phyloP scores from a whole-genome alignment of 1,284 basidiomycete species.

The Puccinia triticina region DNA sequence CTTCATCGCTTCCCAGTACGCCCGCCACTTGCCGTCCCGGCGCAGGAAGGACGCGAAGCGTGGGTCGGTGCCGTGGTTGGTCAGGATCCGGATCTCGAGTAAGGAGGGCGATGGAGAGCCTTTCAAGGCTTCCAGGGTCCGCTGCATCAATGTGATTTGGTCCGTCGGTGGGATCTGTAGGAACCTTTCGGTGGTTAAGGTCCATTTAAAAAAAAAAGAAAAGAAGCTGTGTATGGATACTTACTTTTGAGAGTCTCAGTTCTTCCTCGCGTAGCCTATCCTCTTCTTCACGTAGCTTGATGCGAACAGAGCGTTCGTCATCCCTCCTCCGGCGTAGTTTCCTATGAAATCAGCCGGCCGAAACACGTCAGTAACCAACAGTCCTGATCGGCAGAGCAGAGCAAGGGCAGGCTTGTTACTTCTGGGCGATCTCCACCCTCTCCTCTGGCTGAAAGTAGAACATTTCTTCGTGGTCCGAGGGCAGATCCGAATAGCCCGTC shows the following conservation, averaged over 20 bases:
- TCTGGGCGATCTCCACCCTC: constrained; percentile 35
- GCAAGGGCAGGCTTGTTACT: not conserved
- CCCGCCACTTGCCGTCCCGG: constrained; percentile 34
- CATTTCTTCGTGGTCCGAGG: constrained; percentile 50
- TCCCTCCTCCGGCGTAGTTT: constrained; percentile 40
- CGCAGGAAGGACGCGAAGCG: constrained; percentile 44
- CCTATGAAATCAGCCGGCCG: not conserved
- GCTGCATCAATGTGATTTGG: constrained; percentile 32
- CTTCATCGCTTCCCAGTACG: constrained; percentile 49
- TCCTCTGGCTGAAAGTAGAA: constrained; percentile 38
- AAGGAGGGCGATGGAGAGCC: constrained; percentile 40
- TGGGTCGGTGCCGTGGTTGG: constrained; percentile 39
- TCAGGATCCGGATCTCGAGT: constrained; percentile 44
- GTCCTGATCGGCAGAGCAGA: not conserved
- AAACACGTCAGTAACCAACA: not conserved
- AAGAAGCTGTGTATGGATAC: not conserved
- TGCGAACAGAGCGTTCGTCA: constrained; percentile 35
- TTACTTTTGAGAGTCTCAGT: constrained; percentile 33
- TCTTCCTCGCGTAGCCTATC: constrained; percentile 40
- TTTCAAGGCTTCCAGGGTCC: constrained; percentile 28
- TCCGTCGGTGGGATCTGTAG: constrained; percentile 42
- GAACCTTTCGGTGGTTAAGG: not conserved
- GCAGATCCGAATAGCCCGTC: constrained; percentile 43
- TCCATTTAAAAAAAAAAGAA: not conserved
- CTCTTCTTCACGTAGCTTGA: constrained; percentile 46